Base-by-base conservation (phyloP, 2,329 filamentous ascomycete genomes). In the Incumbomyces delicatus region DNA sequence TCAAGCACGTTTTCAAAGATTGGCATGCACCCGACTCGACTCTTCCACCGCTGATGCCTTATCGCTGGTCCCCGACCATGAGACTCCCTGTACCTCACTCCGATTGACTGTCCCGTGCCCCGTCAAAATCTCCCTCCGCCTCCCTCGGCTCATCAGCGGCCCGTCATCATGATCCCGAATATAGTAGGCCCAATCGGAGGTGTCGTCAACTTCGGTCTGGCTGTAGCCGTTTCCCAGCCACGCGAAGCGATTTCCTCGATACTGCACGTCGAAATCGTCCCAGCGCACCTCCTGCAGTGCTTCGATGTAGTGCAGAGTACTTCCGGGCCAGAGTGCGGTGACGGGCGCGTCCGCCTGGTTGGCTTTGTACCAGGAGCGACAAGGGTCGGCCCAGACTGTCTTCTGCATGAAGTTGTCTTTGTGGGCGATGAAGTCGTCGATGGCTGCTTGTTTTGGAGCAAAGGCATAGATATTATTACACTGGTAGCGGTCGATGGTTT, bases 221-320 rank as follows among this genome's bases (percentile, higher is more conserved):
- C 66, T 71, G 46, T 71, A 73, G 2, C 70, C 67, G 56, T 68
- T 69, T 1, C 67, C 67, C 58, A 70, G 49, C 39, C 66, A 70
- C 1, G 63, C 60, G 54, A 65, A 70, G 33, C 60, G 43, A 51
- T 69, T 69, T 56, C 43, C 53, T 17, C 37, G 41, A 48, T 67
- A 67, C 34, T 60, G 55, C 46, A 66, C 65, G 27, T 61, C 55
- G 44, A 58, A 66, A 49, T 66, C 64, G 41, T 67, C 65, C 64
- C 63, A 67, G 8, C 63, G 56, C 4, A 64, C 63, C 32, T 62
- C 53, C 3, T 56, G 51, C 12, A 66, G 53, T 2, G 57, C 58
- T 44, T 65, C 60, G 51, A 64, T 59, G 7, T 64, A 58, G 50
- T 67, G 64, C 18, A 67, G 56, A 2, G 63, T 47, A 33, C 51